A percentile compares a stretch with the other conserved stretches of the same genome.
phyloP scores from a whole-genome alignment of 768 basidiomycete species.

The Scleroderma bovista region DNA sequence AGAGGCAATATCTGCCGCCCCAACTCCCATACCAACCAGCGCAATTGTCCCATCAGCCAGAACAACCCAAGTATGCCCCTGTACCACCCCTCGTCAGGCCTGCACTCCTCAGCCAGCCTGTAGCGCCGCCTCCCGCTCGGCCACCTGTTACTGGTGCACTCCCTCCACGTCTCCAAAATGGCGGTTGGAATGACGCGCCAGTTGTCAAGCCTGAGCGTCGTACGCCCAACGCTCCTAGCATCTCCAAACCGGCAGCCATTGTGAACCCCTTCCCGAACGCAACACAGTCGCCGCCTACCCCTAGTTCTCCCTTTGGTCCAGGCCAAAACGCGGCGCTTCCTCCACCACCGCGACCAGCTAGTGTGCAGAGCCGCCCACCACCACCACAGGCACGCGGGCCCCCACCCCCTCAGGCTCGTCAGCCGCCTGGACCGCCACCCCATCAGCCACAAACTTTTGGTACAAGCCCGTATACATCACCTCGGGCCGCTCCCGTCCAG shows the following conservation, averaged over 20 bases:
- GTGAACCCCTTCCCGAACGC: slow-evolving; percentile 85
- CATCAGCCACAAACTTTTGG: slow-evolving; percentile 35
- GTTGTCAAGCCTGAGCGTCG: slow-evolving; percentile 41
- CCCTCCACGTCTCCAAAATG: slow-evolving; percentile 60
- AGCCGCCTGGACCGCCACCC: slow-evolving; percentile 33
- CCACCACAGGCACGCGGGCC: slow-evolving; percentile 36
- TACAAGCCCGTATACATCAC: slow-evolving; percentile 26
- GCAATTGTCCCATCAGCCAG: slow-evolving; percentile 11
- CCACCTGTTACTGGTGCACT: slow-evolving; percentile 42
- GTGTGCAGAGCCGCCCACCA: slow-evolving; percentile 34
- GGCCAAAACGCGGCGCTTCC: slow-evolving; percentile 29
- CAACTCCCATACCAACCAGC: slow-evolving; percentile 31
- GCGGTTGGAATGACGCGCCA: slow-evolving; percentile 94
- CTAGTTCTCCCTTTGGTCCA: slow-evolving; percentile 44
- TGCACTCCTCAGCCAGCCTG: slow-evolving; percentile 34
- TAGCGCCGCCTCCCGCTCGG: slow-evolving; percentile 39
- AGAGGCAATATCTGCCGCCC: slow-evolving; percentile 13
- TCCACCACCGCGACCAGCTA: slow-evolving; percentile 50
- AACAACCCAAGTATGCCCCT: slow-evolving; percentile 5
- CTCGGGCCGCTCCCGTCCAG: slow-evolving; percentile 20
- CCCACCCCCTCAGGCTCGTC: slow-evolving; percentile 29
- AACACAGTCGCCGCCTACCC: slow-evolving; percentile 38
- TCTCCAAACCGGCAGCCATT: slow-evolving; percentile 65
- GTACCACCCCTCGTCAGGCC: slow-evolving; percentile 33
- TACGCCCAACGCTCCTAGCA: slow-evolving; percentile 42